Base-by-base conservation (phyloP, 2,329 filamentous ascomycete species). In the Colletotrichum acutatum region DNA sequence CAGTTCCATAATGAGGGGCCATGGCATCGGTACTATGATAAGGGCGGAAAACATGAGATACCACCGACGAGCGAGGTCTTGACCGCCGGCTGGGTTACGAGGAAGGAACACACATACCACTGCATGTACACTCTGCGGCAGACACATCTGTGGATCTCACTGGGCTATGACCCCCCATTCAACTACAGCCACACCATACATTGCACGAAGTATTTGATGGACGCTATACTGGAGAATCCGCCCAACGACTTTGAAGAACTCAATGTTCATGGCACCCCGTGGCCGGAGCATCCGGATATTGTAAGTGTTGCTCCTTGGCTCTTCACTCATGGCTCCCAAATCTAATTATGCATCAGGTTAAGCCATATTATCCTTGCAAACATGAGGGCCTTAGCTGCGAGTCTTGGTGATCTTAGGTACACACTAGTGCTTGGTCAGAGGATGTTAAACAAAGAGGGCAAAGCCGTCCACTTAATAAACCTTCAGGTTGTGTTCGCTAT, bases 331-430 rank as follows among this genome's bases (percentile, higher is more conserved):
- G 32, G 4, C 32, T 1, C 3, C 22, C 3, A 28, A 30, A 37
- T 5, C 30, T 66, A 3, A 71, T 14, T 11, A 11, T 7, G 14
- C 14, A 8, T 6, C 16, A 71, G 68, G 68, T 71, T 1, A 71
- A 63, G 26, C 68, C 64, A 9, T 71, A 71, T 53, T 71, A 71
- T 34, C 64, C 68, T 16, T 71, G 68, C 37, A 71, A 71, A 30
- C 68, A 68, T 1, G 68, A 71, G n/a, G 64, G 57, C 3, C 28
- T 71, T n/a, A 68, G 68, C 16, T 71, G 68, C 14, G 63, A 68
- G 6, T 71, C 68, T 16, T 71, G 68, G 68, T 71, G 19, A 30
- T 19, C 32, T 3, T 4, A 34, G 32, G 32, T 12, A 34, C 5
- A 34, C 32, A n/a, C n/a, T n/a, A n/a, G n/a, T n/a, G n/a, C n/a